Evolutionary conservation across 345 rosid species (phyloP), one percentile per base, ranked within the genome.

Genomic region (Hypericum androsaemum): DNA sequence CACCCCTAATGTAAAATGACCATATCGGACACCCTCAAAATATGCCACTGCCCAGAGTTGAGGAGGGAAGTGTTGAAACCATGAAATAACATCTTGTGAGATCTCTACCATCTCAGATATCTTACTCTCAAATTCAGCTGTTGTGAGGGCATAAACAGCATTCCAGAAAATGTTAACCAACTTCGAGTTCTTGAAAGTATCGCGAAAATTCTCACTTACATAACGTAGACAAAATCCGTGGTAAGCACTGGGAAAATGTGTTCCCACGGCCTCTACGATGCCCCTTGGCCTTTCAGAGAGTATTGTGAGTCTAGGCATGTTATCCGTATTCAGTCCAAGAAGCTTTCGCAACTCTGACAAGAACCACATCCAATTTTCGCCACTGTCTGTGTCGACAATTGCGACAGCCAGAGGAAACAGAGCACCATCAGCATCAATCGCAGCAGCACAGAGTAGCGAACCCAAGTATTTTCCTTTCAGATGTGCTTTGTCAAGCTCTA

Each of bases 361-460:
- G 74, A 92, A 92, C 99, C 99, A 92, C 74, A 76, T 85, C 97
- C 99, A 92, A 66, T 92, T 92, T 35, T 92, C 97, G 66, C 83
- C 81, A 36, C 72, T 81, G 66, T 88, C 99, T 41, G 47, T 53
- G 47, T 92, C 99, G 10, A 92, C 97, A 55, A 83, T 54, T 9
- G 90, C 99, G 7, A 88, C 68, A n/a, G 97, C 97, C 65, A 92
- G 61, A 0, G 99, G 99, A 61, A 92, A 88, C 61, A 92, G 69
- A 15, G 79, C 80, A 39, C 80, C 89, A 49, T 83, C 89, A 7
- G 99, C 95, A 73, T 92, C 99, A 59, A 88, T 80, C 56, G 90
- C 95, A 6, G 95, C 88, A 44, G 97, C 99, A 55, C 99, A 88
- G 43, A 92, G 81, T 56, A 92, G 14, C 2, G 78, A 58, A 51